These are phyloP conservation scores for Botryosphaeria agaves DNA, from an alignment of 2,329 filamentous ascomycete species.

Conservation along the genomic window DNA sequence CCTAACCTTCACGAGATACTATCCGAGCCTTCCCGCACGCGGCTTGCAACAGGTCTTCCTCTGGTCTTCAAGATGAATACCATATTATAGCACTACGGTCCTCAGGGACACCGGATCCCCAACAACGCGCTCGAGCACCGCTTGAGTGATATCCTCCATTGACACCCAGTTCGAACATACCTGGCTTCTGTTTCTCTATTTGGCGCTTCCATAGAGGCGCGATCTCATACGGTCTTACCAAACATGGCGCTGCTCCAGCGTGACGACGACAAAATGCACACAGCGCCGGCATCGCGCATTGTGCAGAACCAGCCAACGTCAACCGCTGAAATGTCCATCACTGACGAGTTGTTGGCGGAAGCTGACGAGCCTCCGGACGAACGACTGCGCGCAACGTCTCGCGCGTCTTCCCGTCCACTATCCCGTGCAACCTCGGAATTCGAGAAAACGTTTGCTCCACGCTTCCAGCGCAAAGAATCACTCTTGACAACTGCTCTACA, in stretches of 20 bases:
- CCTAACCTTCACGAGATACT: not conserved
- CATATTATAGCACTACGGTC: conserved; percentile 19
- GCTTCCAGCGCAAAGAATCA: conserved; percentile 50
- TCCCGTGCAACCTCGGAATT: conserved; percentile 16
- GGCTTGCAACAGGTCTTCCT: conserved; percentile 11
- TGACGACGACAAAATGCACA: not conserved
- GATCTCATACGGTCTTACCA: not conserved
- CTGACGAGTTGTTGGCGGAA: conserved; percentile 53
- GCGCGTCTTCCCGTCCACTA: conserved; percentile 19
- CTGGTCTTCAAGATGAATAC: conserved; percentile 15
- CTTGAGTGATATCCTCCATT: conserved; percentile 2
- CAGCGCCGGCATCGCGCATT: conserved; percentile 14
- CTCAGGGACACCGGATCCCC: conserved; percentile 14
- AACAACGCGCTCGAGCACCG: conserved; percentile 3
- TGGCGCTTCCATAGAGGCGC: not conserved
- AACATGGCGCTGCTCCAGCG: not conserved
- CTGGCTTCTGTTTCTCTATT: not conserved
- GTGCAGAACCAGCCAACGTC: conserved; percentile 26
- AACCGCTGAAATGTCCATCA: conserved; percentile 17
- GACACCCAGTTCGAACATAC: not conserved
- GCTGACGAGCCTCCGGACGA: conserved; percentile 77
- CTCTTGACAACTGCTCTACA: conserved; percentile 72
- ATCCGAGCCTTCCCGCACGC: not conserved
- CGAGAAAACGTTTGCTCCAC: conserved; percentile 27
- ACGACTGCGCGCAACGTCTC: conserved; percentile 29